Evolutionary conservation across 1,284 basidiomycete genomes (phyloP).

Genomic region (Butyriboletus appendiculatus): DNA sequence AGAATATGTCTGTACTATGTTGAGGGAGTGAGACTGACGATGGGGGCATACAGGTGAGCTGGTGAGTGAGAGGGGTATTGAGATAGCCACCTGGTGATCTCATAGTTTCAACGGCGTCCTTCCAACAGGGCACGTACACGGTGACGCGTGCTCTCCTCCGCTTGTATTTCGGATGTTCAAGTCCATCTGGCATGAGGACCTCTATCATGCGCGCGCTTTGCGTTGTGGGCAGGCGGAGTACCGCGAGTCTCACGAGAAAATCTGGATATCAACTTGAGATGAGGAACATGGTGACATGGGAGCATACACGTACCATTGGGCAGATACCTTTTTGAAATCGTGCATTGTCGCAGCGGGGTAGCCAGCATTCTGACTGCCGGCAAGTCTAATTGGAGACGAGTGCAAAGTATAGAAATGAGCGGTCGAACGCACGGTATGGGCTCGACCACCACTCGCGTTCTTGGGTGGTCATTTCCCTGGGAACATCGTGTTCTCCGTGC

Average conservation of each 20-base stretch:
- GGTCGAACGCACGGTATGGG: conserved; percentile 62
- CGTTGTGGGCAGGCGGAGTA: conserved; percentile 43
- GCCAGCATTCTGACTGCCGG: conserved; percentile 70
- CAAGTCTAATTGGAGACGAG: background rate
- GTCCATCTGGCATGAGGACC: conserved; percentile 60
- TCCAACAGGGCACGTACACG: conserved; percentile 59
- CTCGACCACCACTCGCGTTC: conserved; percentile 70
- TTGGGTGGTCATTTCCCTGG: conserved; percentile 57
- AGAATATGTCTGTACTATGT: conserved; percentile 27
- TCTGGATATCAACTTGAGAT: conserved; percentile 42
- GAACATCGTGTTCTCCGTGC: conserved; percentile 36
- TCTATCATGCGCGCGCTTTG: conserved; percentile 15
- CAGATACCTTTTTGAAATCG: conserved; percentile 48
- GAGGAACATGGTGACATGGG: background rate
- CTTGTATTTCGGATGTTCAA: conserved; percentile 65
- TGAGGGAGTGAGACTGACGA: conserved; percentile 35
- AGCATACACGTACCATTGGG: conserved; percentile 52
- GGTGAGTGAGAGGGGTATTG: conserved; percentile 4
- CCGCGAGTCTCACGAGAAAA: conserved; percentile 63
- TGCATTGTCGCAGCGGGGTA: conserved; percentile 59
- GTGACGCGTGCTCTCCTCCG: conserved; percentile 45
- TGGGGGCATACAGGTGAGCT: conserved; percentile 4
- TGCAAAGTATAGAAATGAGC: background rate
- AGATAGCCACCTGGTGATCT: conserved; percentile 36
- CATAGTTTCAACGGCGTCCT: conserved; percentile 42